A percentile compares a stretch with the other conserved stretches of the same genome.
Conservation (phyloP, 1,139 yeast species). For the Torulaspora globosa region DNA sequence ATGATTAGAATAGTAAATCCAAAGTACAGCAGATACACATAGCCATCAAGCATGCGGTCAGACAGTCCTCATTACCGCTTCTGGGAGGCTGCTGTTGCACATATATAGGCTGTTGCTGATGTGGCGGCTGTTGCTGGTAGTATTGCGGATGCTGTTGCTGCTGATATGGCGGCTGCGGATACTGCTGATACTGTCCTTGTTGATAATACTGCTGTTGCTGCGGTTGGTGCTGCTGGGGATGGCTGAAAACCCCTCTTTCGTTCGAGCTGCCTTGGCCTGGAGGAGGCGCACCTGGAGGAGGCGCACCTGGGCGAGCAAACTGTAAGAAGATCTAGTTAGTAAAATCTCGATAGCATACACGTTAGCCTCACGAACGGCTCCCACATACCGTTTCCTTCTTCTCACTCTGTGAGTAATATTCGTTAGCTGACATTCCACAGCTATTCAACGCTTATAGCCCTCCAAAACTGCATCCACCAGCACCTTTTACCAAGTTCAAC, state of each 20-base stretch:
- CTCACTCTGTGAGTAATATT: slow-evolving; percentile 25
- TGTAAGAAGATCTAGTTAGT: slow-evolving; percentile 4
- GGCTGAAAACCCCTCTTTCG: slow-evolving; percentile 8
- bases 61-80: slow-evolving; percentile 47
- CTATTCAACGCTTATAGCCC: background rate
- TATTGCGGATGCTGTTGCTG: slow-evolving; percentile 38
- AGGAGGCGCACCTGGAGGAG: slow-evolving; percentile 7
- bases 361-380: too few relatives aligned
- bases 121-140: slow-evolving; percentile 37
- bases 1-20: slow-evolving; percentile 55
- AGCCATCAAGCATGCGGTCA: slow-evolving; percentile 69
- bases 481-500: too few relatives aligned
- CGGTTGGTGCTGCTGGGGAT: slow-evolving; percentile 17
- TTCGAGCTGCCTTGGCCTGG: slow-evolving; percentile 7
- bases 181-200: slow-evolving; percentile 23
- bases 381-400: slow-evolving; percentile 26
- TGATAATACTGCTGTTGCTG: slow-evolving; percentile 21
- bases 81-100: slow-evolving; percentile 54
- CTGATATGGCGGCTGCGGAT: slow-evolving; percentile 30
- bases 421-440: slow-evolving; percentile 31
- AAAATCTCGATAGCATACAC: background rate
- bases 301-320: slow-evolving; percentile 13
- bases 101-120: slow-evolving; percentile 59
- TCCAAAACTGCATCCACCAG: background rate
- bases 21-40: slow-evolving; percentile 70